A percentile compares a stretch with the other conserved stretches of the same genome.
Conservation (phyloP, 371 early-diverging fungal genomes). For the Actinomucor elegans region DNA sequence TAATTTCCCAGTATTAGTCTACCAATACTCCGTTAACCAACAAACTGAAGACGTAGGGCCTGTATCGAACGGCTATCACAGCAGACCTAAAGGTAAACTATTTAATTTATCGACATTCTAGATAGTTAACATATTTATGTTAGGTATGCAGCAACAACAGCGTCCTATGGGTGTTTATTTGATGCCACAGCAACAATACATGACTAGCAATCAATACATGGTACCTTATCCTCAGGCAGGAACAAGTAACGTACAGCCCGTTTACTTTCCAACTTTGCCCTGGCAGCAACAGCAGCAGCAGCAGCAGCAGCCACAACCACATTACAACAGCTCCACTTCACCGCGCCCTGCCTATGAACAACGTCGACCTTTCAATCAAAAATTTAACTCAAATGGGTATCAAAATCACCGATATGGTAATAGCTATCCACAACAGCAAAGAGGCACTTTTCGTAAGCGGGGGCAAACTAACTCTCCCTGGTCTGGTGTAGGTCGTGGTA, state of each 20-base stretch:
- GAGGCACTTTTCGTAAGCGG: background rate
- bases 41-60: background rate
- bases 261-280: conserved; percentile 8
- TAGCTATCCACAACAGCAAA: background rate
- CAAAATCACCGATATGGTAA: background rate
- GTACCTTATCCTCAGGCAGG: conserved; percentile 20
- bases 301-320: conserved; percentile 4
- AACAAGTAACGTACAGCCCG: conserved; percentile 10
- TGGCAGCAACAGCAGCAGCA: conserved; percentile 13
- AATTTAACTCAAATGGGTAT: background rate
- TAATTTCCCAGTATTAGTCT: conserved; percentile 18
- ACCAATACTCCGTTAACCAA: conserved; percentile 28
- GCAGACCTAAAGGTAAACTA: background rate
- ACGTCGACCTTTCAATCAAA: background rate
- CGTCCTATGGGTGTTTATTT: conserved; percentile 16
- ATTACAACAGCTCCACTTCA: background rate
- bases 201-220: conserved; percentile 14
- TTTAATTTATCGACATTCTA: too few relatives aligned
- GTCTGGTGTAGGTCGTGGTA: background rate
- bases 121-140: background rate
- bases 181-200: conserved; percentile 13
- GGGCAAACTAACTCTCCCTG: background rate
- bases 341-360: background rate
- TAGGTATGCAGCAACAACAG: background rate
- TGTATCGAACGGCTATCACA: background rate